Evolutionary conservation across 176 grass and related monocot species (phyloP).

Genomic region (Otatea glauca): DNA sequence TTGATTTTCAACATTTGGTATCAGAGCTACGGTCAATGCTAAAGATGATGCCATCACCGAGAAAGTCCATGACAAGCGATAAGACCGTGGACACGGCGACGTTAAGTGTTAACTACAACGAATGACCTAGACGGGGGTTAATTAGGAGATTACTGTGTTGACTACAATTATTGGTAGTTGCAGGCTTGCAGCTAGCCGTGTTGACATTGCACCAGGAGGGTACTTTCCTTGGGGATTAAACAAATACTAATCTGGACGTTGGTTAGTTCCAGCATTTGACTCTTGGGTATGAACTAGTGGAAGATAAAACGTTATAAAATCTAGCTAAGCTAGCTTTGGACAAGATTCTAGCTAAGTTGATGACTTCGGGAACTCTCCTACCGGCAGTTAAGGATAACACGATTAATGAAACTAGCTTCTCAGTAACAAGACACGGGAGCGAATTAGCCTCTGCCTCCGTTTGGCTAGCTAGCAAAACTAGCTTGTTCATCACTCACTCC

Average conservation of each 20-base stretch:
- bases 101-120: background rate
- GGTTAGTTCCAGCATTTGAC: conserved; percentile 5
- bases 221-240: background rate
- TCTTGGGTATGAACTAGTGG: background rate
- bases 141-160: background rate
- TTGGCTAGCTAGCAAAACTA: too few relatives aligned
- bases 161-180: conserved; percentile 18
- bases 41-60: too few relatives aligned
- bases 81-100: too few relatives aligned
- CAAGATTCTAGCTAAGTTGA: background rate
- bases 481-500: too few relatives aligned
- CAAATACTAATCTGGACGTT: background rate
- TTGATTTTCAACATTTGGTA: too few relatives aligned
- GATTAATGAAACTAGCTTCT: too few relatives aligned
- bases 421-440: too few relatives aligned
- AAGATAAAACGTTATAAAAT: background rate
- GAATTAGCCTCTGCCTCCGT: too few relatives aligned
- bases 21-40: too few relatives aligned
- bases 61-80: too few relatives aligned
- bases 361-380: background rate
- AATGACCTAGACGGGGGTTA: background rate
- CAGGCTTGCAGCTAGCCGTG: background rate
- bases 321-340: background rate
- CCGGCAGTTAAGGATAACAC: background rate
- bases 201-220: conserved; percentile 5